Percentiles rank a stretch among this genome's conserved stretches.
phyloP scores from a whole-genome alignment of 805 yeast genomes.

The Lipomyces spencermartinsiae region DNA sequence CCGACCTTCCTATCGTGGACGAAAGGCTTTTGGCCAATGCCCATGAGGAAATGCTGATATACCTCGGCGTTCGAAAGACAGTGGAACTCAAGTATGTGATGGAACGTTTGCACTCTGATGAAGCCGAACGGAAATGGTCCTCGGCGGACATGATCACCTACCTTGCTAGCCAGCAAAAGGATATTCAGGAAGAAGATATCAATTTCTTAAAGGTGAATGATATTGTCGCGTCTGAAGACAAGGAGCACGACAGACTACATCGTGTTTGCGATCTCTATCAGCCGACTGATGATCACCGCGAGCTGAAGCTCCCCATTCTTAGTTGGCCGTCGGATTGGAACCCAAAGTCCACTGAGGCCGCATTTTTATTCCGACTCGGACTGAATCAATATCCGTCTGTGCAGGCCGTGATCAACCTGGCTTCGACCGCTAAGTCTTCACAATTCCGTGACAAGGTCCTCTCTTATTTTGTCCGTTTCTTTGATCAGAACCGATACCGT shows the following conservation, averaged over 20 bases:
- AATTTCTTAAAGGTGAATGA: conserved; percentile 41
- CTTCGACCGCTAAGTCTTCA: conserved; percentile 21
- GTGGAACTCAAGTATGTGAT: conserved; percentile 49
- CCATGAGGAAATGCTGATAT: conserved; percentile 40
- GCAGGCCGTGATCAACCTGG: conserved; percentile 38
- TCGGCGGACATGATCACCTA: conserved; percentile 48
- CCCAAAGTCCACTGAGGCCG: conserved; percentile 42
- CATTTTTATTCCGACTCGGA: conserved; percentile 45
- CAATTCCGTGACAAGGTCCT: conserved; percentile 40
- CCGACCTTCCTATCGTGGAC: conserved; percentile 47
- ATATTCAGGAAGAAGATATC: conserved; percentile 46
- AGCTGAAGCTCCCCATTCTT: conserved; percentile 44
- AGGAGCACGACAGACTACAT: conserved; percentile 30
- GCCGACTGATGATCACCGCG: conserved; percentile 42
- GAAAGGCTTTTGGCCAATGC: conserved; percentile 35
- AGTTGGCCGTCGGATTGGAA: conserved; percentile 43
- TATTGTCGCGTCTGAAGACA: conserved; percentile 42
- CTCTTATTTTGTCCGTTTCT: conserved; percentile 43
- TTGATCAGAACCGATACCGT: conserved; percentile 39
- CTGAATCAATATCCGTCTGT: conserved; percentile 42
- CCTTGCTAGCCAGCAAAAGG: conserved; percentile 41
- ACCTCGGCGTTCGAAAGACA: conserved; percentile 48
- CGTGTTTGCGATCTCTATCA: conserved; percentile 44
- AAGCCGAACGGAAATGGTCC: conserved; percentile 44
- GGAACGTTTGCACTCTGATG: conserved; percentile 43